Evolutionary conservation across 2,329 filamentous ascomycete genomes (phyloP), one percentile per base, ranked within the genome.

Genomic region (Blastomyces emzantsi): DNA sequence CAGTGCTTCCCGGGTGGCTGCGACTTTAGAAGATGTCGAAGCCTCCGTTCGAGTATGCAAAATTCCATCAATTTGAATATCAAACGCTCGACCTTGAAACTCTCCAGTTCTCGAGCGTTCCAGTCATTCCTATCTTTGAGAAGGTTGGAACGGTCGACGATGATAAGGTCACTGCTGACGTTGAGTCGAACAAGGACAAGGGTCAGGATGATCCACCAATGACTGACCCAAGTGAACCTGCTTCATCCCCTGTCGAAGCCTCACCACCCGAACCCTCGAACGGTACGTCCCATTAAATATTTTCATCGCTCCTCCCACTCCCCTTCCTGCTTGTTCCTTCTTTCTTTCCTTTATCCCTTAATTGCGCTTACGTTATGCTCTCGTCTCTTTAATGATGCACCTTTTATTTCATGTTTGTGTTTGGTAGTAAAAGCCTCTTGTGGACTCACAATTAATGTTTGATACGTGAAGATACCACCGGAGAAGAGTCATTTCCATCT

Each of bases 1-100:
- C 64, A 67, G 70, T 67, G 68, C 69, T 65, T 70, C 72, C 67
- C 67, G 71, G 67, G 68, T 70, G 66, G 68, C 69, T 67, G 70
- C 69, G 67, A 66, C 67, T 64, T 65, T 65, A 67, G 71, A 76
- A 72, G 69, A 78, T 78, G 77, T 69, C 67, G 63, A 64, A 60
- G 60, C 68, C 61, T 63, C 65, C 61, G 63, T 73, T 70, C 70
- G 70, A 76, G 77, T 80, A 79, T 75, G 78, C 77, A 73, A 65
- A 76, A 63, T 66, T 78, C 72, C 73, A 76, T 71, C 66, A 67
- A 63, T 79, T 73, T 72, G 66, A 75, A 67, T 80, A 79, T 72
- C 75, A 78, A 69, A 73, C 70, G 62, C 73, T 76, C 71, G 76
- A 79, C 70, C 73, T 66, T 70, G 67, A 72, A 66, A 75, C 75